Evolutionary conservation across 768 basidiomycete species (phyloP), one percentile per base, ranked within the genome.

Genomic region (Agrocybe pediades): DNA sequence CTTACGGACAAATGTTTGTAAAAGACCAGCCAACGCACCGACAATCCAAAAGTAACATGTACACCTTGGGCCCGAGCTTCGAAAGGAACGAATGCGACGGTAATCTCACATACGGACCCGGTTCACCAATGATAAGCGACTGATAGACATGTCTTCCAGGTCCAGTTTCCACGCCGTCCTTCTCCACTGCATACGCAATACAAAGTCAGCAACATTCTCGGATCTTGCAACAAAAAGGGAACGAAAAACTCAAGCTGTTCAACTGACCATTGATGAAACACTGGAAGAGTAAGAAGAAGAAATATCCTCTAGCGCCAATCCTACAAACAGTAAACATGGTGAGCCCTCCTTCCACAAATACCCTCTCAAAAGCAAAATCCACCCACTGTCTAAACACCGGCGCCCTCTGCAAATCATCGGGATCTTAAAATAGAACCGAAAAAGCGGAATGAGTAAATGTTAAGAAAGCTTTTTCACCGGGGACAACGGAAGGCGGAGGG

Each of bases 231-330:
- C 2, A 11, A 20, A 29, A 21, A 41, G 19, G 15, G 17, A 16
- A 5, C 6, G 6, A 25, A 25, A 43, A 6, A 30, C 29, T 7
- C 6, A 7, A 19, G 23, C 17, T 21, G 19, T 16, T 25, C 49
- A 19, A 39, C 57, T 47, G 61, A 90, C 90, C 82, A 57, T 88
- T 87, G 61, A 90, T 84, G 68, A 95, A 95, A 60, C 90, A 92
- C 61, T 99, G 96, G 77, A 99, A 98, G 1, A 99, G 77, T 19
- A 96, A 76, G 73, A 86, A 99, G 76, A 86, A 95, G 68, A 95
- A 95, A 71, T 95, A 97, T 19, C 87, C 92, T 59, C 90, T 76
- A 0, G 84, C 71, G 6, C 95, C 96, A 50, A 98, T 90, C 7
- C 88, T 92, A 54, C 41, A 47, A 58, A 6, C 17, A 44, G 9